Base-by-base conservation (phyloP, 2,329 filamentous ascomycete genomes). In the Davidsoniella eucalypti region DNA sequence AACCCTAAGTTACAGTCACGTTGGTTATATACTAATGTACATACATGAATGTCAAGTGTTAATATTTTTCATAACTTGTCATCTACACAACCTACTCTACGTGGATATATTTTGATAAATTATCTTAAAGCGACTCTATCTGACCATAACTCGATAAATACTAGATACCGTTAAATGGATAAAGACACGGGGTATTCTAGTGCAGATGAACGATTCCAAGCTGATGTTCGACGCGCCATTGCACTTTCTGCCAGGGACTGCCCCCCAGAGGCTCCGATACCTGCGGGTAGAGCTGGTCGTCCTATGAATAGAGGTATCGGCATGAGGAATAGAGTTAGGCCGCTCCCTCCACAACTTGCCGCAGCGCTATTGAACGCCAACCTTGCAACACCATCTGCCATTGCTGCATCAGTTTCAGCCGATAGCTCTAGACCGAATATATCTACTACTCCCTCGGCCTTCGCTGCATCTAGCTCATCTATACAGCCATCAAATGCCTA, bases 171-270 rank as follows among this genome's bases (percentile, higher is more conserved):
- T 33, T 2, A 5, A 29, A 49, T 51, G 25, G 55, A 52, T 44
- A 46, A 49, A 26, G 50, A 53, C 26, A 43, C 42, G 16, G 46
- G 50, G 17, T 55, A 54, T 26, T 55, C 52, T 4, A 53, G 52
- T 36, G 58, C 58, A 43, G 62, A 65, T 43, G 61, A 61, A 21
- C 70, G 73, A 43, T 73, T 78, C 17, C 75, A 82, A 47, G 74
- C 76, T 53, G 75, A 77, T 26, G 62, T 81, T n/a, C 69, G 69
- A 25, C 68, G 67, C 53, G 78, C 79, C 26, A 78, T 83, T 52
- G 76, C 71, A 14, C 62, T 80, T 25, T 80, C 76, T 7, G 64
- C 80, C 14, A 61, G 63, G 51, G 59, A 63, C 44, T 57, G 47
- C 33, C 47, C 43, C 26, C 44, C 47, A 16, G 51, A 53, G 26